phyloP scores from a whole-genome alignment of 306 rosid genomes.

The Vigna unguiculata region DNA sequence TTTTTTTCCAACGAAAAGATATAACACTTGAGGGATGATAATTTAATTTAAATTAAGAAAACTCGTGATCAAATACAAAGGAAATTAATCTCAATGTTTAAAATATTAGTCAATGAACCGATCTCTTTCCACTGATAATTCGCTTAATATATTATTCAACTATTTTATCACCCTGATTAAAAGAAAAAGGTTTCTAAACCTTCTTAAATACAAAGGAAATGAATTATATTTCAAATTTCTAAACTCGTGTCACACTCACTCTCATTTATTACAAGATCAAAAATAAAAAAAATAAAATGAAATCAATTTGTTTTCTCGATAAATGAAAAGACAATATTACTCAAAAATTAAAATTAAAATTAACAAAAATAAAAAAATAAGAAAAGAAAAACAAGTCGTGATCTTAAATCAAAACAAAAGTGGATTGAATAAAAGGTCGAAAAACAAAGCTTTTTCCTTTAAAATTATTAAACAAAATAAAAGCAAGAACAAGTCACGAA shows the following conservation, averaged over 20 bases:
- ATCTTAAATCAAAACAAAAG: not conserved
- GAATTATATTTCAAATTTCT: not conserved
- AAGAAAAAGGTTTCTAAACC: too few relatives aligned
- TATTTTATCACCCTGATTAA: too few relatives aligned
- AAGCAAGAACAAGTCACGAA: not conserved
- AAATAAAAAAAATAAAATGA: not conserved
- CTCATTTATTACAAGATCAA: not conserved
- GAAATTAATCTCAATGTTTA: too few relatives aligned
- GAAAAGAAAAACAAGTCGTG: not conserved
- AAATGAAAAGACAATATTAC: not conserved
- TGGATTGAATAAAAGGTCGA: not conserved
- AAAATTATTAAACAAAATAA: constrained; percentile 1
- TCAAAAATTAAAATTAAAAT: not conserved
- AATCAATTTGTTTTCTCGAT: not conserved
- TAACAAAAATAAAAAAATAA: not conserved
- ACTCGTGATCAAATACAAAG: too few relatives aligned
- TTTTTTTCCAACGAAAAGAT: too few relatives aligned
- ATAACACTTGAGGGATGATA: too few relatives aligned
- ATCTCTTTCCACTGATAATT: too few relatives aligned
- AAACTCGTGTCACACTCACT: not conserved
- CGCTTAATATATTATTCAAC: too few relatives aligned
- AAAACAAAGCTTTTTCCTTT: not conserved
- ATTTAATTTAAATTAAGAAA: too few relatives aligned
- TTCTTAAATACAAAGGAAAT: too few relatives aligned
- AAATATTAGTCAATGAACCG: too few relatives aligned